Evolutionary conservation across 2,329 filamentous ascomycete species (phyloP), one percentile per base, ranked within the genome.

Genomic region (Claviceps fusiformis): DNA sequence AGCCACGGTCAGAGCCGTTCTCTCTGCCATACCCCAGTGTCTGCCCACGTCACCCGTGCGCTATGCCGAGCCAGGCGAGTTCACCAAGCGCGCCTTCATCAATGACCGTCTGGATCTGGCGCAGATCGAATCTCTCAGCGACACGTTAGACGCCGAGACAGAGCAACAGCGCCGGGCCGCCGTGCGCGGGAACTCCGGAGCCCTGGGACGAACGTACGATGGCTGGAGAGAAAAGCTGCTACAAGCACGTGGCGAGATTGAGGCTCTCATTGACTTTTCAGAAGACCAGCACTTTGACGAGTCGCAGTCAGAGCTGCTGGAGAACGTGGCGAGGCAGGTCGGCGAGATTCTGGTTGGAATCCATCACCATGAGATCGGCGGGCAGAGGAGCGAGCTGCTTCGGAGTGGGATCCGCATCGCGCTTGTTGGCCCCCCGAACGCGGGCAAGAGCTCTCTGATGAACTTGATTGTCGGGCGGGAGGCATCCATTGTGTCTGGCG

Each of bases 231-330:
- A 80, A 59, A 76, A 83, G 60, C 72, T 98, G 19, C 74, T 97
- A 7, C 78, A 86, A 59, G 91, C 91, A 10, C 82, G 93, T 2
- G 93, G 89, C 10, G 91, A 97, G 71, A 77, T 98, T 44, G 93
- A 98, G 70, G 93, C 93, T 0, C 72, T 98, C 61, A 97, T 98
- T 58, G 93, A 98, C 70, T 98, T 98, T 67, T 87, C 89, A 1
- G 93, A 98, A 68, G 93, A 97, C 64, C 92, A 98, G 70, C 88
- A 97, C 71, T 95, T 98, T 64, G 91, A 97, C 62, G 90, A 95
- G 69, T 85, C 88, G 3, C 87, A 89, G 0, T 72, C 77, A 0
- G 79, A 87, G 55, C 75, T 97, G 27, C 77, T 95, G 48, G 68
- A 65, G 0, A 89, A 83, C 51, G 87, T 96, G 35, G 78, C 82